Base-by-base conservation (phyloP, 371 early-diverging fungal genomes). In the Apophysomyces elegans region DNA sequence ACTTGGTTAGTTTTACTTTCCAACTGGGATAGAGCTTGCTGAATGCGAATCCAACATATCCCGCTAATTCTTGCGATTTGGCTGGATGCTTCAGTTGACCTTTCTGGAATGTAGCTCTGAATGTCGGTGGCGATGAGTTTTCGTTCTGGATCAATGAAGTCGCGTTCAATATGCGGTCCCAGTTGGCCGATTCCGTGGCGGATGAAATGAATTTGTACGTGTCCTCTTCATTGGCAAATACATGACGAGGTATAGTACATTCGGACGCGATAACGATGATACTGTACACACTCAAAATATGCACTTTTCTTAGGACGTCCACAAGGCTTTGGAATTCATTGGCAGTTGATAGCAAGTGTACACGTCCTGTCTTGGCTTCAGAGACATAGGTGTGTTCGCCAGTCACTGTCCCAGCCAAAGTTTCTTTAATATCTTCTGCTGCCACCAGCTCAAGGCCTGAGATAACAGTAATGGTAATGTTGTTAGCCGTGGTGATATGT, bases 71-170 rank as follows among this genome's bases (percentile, higher is more conserved):
- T 14, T 76, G 74, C 14, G 73, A 67, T 13, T 66, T 67, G 16
- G 60, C 59, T 12, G 59, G 38, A 32, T 80, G 76, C 50, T 74
- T 70, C 11, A 78, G 18, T 3, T 63, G 58, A 1, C 62, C 75
- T 44, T 80, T 80, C 60, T 68, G 63, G 61, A 80, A 80, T 0
- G 78, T 80, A 9, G 76, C 81, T 39, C 81, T 70, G 60, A 80
- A 80, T 1, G 72, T 68, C 0, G 56, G 46, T 18, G 61, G 5
- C 9, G 62, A 13, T 26, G 32, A 3, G 21, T 44, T 41, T 11
- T 44, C 26, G 7, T 59, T 32, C 46, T 26, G 16, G 14, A 3
- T 39, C 35, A 1, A 6, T 13, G 37, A 16, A 18, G n/a, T 5
- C 21, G 18, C 14, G 45, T 14, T 7, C 5, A 63, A 37, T 8